A percentile compares a stretch with the other conserved stretches of the same genome.
Conservation (phyloP, 2,329 filamentous ascomycete species). For the Curvularia sp. region DNA sequence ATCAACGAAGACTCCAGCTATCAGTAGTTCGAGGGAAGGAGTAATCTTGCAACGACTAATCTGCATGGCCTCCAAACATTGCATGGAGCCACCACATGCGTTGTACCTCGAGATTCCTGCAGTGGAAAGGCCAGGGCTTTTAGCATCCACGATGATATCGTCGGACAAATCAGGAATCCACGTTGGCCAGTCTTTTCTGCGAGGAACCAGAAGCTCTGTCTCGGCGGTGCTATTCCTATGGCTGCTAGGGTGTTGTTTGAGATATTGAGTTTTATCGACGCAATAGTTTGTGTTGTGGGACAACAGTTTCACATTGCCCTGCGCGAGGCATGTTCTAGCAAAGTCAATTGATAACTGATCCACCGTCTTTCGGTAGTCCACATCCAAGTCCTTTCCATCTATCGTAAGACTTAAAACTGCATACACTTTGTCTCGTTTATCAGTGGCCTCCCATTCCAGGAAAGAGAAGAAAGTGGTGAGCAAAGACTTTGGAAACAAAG, state of each 20-base stretch:
- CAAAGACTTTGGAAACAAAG: neutral
- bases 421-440: neutral
- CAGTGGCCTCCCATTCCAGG: neutral
- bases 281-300: neutral
- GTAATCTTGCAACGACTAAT: neutral
- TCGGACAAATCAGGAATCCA: constrained; percentile 3
- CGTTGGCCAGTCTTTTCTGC: neutral
- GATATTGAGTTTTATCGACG: neutral
- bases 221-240: neutral
- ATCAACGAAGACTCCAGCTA: neutral
- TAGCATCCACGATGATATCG: neutral
- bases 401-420: neutral
- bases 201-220: neutral
- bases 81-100: neutral
- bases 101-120: neutral
- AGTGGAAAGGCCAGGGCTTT: neutral
- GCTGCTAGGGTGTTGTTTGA: neutral
- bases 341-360: neutral
- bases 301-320: neutral
- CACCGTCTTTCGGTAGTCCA: neutral
- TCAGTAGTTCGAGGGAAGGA: neutral
- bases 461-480: neutral
- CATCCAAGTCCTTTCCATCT: neutral
- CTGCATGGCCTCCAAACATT: neutral
- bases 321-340: neutral